Conservation (phyloP, 1,139 yeast genomes). For the Kluyveromyces sp. region DNA sequence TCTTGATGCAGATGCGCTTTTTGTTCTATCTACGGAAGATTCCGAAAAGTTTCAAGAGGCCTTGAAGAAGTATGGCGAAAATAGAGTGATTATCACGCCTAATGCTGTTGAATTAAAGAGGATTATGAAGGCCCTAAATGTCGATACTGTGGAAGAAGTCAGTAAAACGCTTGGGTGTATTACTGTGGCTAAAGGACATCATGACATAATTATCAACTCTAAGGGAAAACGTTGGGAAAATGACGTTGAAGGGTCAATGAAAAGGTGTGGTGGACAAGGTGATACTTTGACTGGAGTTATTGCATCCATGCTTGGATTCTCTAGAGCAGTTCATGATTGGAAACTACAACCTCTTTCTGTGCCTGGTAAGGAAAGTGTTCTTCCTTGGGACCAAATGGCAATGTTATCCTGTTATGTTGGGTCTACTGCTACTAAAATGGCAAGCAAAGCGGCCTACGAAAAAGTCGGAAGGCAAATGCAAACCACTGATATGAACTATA, state of each 20-base stretch:
- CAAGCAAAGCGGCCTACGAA: conserved; percentile 58
- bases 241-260: conserved; percentile 51
- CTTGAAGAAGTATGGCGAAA: conserved; percentile 44
- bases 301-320: conserved; percentile 51
- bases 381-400: conserved; percentile 34
- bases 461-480: conserved; percentile 72
- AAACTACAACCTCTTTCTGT: conserved; percentile 52
- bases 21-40: conserved; percentile 30
- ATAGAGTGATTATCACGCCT: conserved; percentile 59
- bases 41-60: conserved; percentile 15
- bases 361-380: conserved; percentile 10
- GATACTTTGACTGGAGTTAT: conserved; percentile 69
- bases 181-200: conserved; percentile 63
- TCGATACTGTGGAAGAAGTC: conserved; percentile 37
- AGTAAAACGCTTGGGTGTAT: conserved; percentile 55
- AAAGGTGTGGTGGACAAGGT: conserved; percentile 86
- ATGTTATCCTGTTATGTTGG: conserved; percentile 73
- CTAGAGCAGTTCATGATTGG: conserved; percentile 25
- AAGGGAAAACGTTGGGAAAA: conserved; percentile 38
- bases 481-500: conserved; percentile 70
- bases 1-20: conserved; percentile 86
- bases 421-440: conserved; percentile 54
- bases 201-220: conserved; percentile 50
- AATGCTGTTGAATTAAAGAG: conserved; percentile 80
- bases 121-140: conserved; percentile 42